Evolutionary conservation across 148 eudicot genomes (phyloP).

Genomic region (Suaeda aralocaspica): DNA sequence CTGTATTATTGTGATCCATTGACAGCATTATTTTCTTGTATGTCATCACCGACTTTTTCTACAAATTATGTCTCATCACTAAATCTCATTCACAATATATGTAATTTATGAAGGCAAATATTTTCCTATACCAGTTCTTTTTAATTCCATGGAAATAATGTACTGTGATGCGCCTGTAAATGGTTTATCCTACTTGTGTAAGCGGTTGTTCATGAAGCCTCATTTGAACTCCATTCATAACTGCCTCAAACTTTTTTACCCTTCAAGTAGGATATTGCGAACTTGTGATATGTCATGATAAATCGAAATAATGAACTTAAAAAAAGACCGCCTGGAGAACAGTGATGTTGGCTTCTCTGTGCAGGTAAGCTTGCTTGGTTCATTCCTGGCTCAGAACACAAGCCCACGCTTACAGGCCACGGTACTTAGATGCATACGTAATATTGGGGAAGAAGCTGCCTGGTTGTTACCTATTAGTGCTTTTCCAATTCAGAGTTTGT

Average conservation of each 20-base stretch:
- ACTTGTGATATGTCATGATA: not conserved
- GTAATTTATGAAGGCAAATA: not conserved
- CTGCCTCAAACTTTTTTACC: too few relatives aligned
- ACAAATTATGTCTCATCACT: not conserved
- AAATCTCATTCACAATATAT: not conserved
- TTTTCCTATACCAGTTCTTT: not conserved
- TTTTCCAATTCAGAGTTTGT: constrained; percentile 32
- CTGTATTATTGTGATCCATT: too few relatives aligned
- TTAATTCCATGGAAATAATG: not conserved
- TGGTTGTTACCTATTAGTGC: constrained; percentile 36
- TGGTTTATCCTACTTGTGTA: not conserved
- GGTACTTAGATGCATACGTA: constrained; percentile 52
- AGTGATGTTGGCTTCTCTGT: constrained; percentile 8
- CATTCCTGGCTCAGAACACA: constrained; percentile 42
- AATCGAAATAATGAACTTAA: not conserved
- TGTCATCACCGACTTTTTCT: too few relatives aligned
- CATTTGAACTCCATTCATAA: not conserved
- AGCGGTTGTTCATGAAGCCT: not conserved
- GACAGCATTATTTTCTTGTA: too few relatives aligned
- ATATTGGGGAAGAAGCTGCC: constrained; percentile 38
- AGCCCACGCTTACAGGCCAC: constrained; percentile 45
- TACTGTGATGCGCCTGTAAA: not conserved
- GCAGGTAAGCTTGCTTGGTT: constrained; percentile 47
- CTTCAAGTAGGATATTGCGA: too few relatives aligned
- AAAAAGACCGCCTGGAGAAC: not conserved